phyloP scores from a whole-genome alignment of 208 protist genomes.

The Trichomonas vaginalis region DNA sequence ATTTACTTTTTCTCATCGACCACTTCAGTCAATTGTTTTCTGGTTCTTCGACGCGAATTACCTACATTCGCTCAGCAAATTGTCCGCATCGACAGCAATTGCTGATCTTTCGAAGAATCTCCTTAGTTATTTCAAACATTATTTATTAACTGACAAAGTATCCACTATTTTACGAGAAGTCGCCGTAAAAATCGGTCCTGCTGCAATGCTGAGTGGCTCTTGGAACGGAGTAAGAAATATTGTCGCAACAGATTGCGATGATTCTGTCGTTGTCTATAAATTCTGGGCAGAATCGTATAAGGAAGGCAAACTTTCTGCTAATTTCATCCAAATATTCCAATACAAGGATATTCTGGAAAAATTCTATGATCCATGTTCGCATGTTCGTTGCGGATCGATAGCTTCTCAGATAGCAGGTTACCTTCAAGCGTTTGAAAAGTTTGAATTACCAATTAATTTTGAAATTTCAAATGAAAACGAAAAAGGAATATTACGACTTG shows the following conservation, averaged over 20 bases:
- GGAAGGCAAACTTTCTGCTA: background rate
- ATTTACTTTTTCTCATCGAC: background rate
- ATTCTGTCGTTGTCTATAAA: background rate
- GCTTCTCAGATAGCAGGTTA: background rate
- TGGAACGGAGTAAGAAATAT: background rate
- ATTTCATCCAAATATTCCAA: background rate
- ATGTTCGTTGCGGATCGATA: background rate
- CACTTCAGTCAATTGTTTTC: background rate
- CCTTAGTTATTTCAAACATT: background rate
- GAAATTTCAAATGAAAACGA: background rate
- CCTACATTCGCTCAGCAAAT: background rate
- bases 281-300: background rate
- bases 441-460: background rate
- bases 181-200: background rate
- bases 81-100: background rate
- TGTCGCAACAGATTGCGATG: background rate
- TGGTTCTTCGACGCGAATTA: background rate
- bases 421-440: background rate
- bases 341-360: background rate
- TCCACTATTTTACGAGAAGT: background rate
- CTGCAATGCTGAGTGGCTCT: background rate
- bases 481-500: background rate
- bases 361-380: background rate
- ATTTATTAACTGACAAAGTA: background rate
- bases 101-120: background rate